phyloP scores from a whole-genome alignment of 768 basidiomycete genomes.

The Amanita polypyramis region DNA sequence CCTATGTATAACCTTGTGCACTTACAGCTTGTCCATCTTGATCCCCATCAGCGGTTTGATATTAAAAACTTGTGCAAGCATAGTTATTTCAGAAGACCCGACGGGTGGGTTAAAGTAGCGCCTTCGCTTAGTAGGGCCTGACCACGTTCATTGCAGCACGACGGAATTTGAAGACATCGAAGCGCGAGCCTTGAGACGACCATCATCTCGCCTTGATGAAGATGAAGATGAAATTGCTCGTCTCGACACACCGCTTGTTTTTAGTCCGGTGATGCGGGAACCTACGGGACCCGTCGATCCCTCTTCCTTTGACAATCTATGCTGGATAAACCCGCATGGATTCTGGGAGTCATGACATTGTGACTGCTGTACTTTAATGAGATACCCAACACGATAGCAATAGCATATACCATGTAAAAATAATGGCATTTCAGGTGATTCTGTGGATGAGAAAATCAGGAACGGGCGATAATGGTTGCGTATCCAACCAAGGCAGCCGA shows the following conservation, averaged over 20 bases:
- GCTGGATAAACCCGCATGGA: constrained; percentile 20
- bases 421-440: too few relatives aligned
- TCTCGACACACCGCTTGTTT: constrained; percentile 1
- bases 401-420: background rate
- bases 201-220: constrained; percentile 8
- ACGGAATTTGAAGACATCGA: constrained; percentile 14
- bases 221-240: constrained; percentile 3
- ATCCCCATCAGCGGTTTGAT: constrained; percentile 13
- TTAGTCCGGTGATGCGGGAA: constrained; percentile 9
- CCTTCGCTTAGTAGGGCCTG: background rate
- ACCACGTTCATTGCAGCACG: constrained; percentile 3
- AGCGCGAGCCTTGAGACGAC: constrained; percentile 8
- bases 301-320: constrained; percentile 12
- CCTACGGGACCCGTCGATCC: background rate
- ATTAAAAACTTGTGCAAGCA: constrained; percentile 13
- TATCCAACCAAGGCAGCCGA: too few relatives aligned
- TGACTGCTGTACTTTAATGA: background rate
- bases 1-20: background rate
- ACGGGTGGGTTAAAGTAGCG: constrained; percentile 12
- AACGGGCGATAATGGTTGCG: too few relatives aligned
- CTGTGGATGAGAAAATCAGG: too few relatives aligned
- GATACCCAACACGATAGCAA: background rate
- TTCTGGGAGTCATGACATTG: constrained; percentile 12
- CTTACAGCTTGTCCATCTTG: constrained; percentile 14
- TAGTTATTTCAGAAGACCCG: constrained; percentile 13